Base-by-base conservation (phyloP, 2,329 filamentous ascomycete species). In the Gaeumannomyces sp. region DNA sequence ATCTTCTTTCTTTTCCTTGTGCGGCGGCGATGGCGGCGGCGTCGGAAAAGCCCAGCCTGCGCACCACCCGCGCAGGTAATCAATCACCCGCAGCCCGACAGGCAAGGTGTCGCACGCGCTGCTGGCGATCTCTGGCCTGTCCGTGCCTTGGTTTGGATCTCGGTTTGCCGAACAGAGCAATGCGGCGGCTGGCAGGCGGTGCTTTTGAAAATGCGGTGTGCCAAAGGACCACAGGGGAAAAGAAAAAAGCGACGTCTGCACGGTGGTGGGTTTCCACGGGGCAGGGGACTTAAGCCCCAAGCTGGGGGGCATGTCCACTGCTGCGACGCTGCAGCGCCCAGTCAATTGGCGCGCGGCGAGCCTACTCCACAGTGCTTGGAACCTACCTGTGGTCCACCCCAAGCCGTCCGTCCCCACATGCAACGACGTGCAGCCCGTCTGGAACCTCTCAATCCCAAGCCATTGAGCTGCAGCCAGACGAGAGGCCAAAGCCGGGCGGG, bases 121-220 rank as follows among this genome's bases (percentile, higher is more conserved):
- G 45, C n/a, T 25, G 19, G 7, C 45, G n/a, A 45, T 45, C 45
- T n/a, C 45, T 53, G 45, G 19, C 19, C 45, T 53, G 45, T 53
- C 45, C 4, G 45, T 53, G 22, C 45, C 45, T 53, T 53, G 45
- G 22, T 53, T 45, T 25, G 45, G 8, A 53, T 19, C 45, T 22
- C 22, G 45, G 45, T 22, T 59, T 59, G 57, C 57, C 57, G 57
- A 59, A 59, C 57, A 29, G 10, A 53, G 45, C 45, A 53, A 53
- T 25, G 45, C 45, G 45, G 45, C 22, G 45, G 45, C 45, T 22
- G 45, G 45, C 45, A 6, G 45, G 57, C 57, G 11, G 57, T 10
- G 27, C 25, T 31, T 59, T 38, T 13, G 60, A 61, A 61, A 61
- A 50, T 61, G 60, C 60, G 60, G 60, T 61, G 60, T 27, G 25